phyloP scores from a whole-genome alignment of 2,329 filamentous ascomycete genomes.

The Fusarium hainanense region DNA sequence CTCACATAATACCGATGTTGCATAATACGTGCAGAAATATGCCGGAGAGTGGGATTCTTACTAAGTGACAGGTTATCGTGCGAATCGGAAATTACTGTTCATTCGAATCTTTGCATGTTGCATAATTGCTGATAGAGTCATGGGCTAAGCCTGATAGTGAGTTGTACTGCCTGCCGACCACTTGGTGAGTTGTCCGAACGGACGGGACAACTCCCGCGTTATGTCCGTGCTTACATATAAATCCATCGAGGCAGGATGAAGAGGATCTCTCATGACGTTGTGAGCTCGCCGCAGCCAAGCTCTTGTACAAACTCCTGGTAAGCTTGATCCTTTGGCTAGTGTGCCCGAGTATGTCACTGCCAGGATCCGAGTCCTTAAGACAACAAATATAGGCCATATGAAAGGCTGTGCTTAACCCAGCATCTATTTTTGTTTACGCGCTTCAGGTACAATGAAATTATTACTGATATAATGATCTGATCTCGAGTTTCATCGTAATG shows the following conservation, averaged over 20 bases:
- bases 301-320: neutral
- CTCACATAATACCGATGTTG: neutral
- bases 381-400: neutral
- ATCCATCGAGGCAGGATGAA: neutral
- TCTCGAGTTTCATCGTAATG: neutral
- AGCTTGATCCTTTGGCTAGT: neutral
- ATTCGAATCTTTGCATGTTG: neutral
- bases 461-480: neutral
- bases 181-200: neutral
- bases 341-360: neutral
- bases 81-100: neutral
- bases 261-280: neutral
- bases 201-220: neutral
- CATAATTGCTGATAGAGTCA: neutral
- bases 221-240: neutral
- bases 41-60: neutral
- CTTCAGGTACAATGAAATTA: neutral
- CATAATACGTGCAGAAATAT: neutral
- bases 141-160: neutral
- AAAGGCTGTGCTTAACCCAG: neutral
- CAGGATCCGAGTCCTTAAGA: neutral
- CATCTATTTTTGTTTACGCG: neutral
- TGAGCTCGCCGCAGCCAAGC: neutral
- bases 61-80: rapidly evolving
- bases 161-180: neutral